Conservation (phyloP, 2,329 filamentous ascomycete genomes). For the Diaporthe velutina region DNA sequence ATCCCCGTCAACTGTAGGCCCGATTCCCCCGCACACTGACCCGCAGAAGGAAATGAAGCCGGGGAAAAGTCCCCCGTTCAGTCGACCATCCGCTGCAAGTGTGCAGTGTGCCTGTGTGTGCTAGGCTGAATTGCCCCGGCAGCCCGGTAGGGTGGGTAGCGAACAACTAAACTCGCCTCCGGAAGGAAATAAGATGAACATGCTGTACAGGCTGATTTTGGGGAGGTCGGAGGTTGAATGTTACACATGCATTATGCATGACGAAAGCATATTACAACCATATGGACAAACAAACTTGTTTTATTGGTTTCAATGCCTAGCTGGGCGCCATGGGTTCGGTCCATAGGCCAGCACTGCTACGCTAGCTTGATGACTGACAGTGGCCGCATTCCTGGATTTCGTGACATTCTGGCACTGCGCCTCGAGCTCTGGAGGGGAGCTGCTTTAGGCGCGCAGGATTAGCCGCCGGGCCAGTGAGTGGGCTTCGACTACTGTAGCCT, state of each 20-base stretch:
- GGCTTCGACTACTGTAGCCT: too few relatives aligned
- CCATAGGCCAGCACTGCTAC: not conserved
- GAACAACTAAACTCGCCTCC: not conserved
- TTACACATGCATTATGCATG: not conserved
- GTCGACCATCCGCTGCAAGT: conserved; percentile 2
- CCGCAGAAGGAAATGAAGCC: conserved; percentile 20
- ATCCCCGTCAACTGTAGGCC: not conserved
- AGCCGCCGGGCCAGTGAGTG: too few relatives aligned
- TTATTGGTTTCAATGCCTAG: not conserved
- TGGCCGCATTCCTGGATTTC: not conserved
- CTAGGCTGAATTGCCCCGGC: conserved; percentile 14
- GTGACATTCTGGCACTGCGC: too few relatives aligned
- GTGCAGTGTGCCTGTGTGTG: too few relatives aligned
- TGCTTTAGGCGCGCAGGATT: too few relatives aligned
- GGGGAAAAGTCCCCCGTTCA: not conserved
- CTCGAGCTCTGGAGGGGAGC: too few relatives aligned
- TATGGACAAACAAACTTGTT: not conserved
- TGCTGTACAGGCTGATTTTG: not conserved
- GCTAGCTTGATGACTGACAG: not conserved
- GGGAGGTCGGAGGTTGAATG: not conserved
- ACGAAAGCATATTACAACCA: not conserved
- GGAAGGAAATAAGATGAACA: conserved; percentile 3
- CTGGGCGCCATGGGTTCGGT: not conserved
- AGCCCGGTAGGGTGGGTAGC: not conserved
- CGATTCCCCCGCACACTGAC: conserved; percentile 29